phyloP scores from a whole-genome alignment of 345 rosid genomes.

The Dimocarpus longan region DNA sequence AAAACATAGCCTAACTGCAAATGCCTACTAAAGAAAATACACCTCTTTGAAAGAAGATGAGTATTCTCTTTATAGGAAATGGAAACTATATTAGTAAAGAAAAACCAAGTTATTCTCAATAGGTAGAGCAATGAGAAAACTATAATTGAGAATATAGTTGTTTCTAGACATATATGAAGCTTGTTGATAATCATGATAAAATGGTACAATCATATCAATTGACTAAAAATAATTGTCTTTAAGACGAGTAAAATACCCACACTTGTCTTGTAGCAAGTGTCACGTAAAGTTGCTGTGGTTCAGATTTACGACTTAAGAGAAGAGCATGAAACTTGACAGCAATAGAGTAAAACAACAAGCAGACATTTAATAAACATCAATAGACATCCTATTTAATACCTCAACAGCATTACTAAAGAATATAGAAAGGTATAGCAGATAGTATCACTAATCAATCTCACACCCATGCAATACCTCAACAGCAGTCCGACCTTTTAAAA shows the following conservation, averaged over 20 bases:
- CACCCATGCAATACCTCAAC: constrained; percentile 61
- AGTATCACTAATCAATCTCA: not conserved
- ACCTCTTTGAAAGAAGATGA: not conserved
- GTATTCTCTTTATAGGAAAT: not conserved
- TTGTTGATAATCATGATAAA: not conserved
- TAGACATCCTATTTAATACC: not conserved
- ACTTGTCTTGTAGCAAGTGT: not conserved
- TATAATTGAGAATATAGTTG: not conserved
- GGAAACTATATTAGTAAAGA: not conserved
- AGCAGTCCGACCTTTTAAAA: constrained; percentile 88
- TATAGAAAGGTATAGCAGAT: not conserved
- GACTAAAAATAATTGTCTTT: not conserved
- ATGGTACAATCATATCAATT: not conserved
- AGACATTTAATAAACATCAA: not conserved
- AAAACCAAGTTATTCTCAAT: not conserved
- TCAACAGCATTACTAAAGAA: not conserved
- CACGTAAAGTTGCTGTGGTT: not conserved
- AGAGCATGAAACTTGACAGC: not conserved
- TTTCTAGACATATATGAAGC: not conserved
- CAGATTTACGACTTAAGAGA: not conserved
- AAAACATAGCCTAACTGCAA: not conserved
- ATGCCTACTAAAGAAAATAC: not conserved
- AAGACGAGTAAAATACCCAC: constrained; percentile 8
- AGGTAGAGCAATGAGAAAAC: not conserved
- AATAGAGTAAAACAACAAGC: not conserved